Base-by-base conservation (phyloP, 176 grass and related monocot species). In the Metroxylon sagu region DNA sequence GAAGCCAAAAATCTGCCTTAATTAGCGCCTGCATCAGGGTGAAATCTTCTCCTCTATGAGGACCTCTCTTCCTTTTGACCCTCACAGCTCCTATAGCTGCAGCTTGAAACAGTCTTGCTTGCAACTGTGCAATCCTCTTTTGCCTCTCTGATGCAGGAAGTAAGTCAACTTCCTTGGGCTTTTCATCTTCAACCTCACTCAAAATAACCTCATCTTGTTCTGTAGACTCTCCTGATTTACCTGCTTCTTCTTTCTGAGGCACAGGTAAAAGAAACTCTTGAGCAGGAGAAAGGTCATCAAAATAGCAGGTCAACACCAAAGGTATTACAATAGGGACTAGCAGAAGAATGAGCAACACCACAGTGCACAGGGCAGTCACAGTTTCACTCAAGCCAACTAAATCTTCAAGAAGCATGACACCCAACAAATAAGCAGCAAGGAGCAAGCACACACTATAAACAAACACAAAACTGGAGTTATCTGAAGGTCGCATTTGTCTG, bases 1-100 rank as follows among this genome's bases (percentile, higher is more conserved):
- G 63, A 70, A 95, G 85, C 85, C 85, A 95, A 60, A 95, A 83
- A 69, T 95, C 90, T 4, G 90, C 85, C 59, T 95, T 95, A 68
- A 95, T 86, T 30, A 89, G 70, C 12, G 90, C 90, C 52, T 95
- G 90, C 62, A 81, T 77, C 29, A 95, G 71, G 29, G 90, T 95
- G 71, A 95, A 95, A 71, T 95, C 85, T 56, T 95, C 90, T 65
- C 85, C 85, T 64, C 90, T 79, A 4, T 18, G 79, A 56, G 90
- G 90, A 29, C 85, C 85, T 58, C 15, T 63, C n/a, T 43, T 31
- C 62, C 85, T 77, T 56, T 86, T 89, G 61, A 95, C 73, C 76
- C 85, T 77, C 18, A 95, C 89, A 26, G 90, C 90, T 4, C 90
- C 90, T 50, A 58, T 82, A 21, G 90, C 90, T 72, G 85, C 90